Base-by-base conservation (phyloP, 257 asterid genomes). In the Handroanthus guayacan region DNA sequence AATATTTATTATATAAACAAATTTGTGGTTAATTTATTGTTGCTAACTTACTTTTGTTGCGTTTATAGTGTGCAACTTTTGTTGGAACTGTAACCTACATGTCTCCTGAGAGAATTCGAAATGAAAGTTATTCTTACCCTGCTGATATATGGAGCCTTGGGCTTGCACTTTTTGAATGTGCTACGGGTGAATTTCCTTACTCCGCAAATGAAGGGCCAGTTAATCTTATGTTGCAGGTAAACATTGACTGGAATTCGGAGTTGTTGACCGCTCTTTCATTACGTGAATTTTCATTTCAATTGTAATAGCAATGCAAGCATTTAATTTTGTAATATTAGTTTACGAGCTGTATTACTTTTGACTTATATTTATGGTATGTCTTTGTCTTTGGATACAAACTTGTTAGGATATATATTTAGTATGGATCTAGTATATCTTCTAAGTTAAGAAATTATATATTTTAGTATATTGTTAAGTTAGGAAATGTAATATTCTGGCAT, bases 101-200 rank as follows among this genome's bases (percentile, higher is more conserved):
- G 99, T 95, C 99, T 41, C 99, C 99, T 0, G 99, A 95, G 87
- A 85, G 99, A 79, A 95, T 95, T 80, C 89, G 97, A 79, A 93
- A 93, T 66, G 98, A 93, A 79, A 95, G 78, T 69, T 95, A 95
- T 83, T 95, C 99, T 18, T 95, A 89, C 81, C 97, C 99, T 55
- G 99, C 99, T 83, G 99, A 95, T 84, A 89, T 95, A 58, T 95
- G 99, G 99, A 95, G 99, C 86, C 97, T 95, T 44, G 98, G 99
- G 18, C 97, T 95, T 75, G 97, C 99, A n/a, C 87, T 95, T 62
- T 93, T 95, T 72, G 99, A 95, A 81, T 95, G 99, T 85, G 99
- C 96, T 43, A 93, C 98, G 1, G 99, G 99, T 67, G 97, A 89
- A 87, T 95, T 95, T 75, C 99, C 99, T 6, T 95, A 93, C 83